Conservation (phyloP, 805 yeast species). For the Cyberlindnera xishuangbannaensis region DNA sequence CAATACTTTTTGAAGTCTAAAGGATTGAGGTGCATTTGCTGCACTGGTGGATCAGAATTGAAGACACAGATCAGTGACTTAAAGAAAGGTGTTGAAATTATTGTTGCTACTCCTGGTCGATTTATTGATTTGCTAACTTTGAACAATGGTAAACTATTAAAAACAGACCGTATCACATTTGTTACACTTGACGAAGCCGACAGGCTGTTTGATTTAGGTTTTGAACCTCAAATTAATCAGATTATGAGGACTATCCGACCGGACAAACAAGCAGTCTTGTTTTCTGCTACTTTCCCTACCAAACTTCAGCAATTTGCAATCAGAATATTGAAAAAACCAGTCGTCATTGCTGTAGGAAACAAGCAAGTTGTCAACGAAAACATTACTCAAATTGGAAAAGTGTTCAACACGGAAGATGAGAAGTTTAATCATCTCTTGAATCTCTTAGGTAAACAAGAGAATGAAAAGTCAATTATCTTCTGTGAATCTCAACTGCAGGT, state of each 20-base stretch:
- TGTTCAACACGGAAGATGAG: slow-evolving; percentile 44
- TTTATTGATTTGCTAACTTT: slow-evolving; percentile 83
- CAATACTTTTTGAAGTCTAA: slow-evolving; percentile 48
- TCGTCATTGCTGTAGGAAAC: slow-evolving; percentile 76
- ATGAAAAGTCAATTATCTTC: slow-evolving; percentile 64
- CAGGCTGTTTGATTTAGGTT: slow-evolving; percentile 93
- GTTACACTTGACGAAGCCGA: slow-evolving; percentile 96
- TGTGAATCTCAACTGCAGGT: slow-evolving; percentile 86
- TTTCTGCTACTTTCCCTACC: slow-evolving; percentile 90
- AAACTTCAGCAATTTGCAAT: slow-evolving; percentile 73
- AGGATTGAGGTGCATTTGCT: slow-evolving; percentile 57
- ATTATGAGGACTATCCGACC: slow-evolving; percentile 73
- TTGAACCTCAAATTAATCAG: slow-evolving; percentile 90
- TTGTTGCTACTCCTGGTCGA: slow-evolving; percentile 95
- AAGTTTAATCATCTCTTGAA: slow-evolving; percentile 54
- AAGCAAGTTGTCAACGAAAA: slow-evolving; percentile 77
- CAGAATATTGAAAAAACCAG: slow-evolving; percentile 54
- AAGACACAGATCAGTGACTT: slow-evolving; percentile 76
- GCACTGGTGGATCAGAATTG: slow-evolving; percentile 87
- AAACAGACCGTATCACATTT: slow-evolving; percentile 64
- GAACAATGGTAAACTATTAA: slow-evolving; percentile 67
- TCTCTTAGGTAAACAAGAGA: slow-evolving; percentile 41
- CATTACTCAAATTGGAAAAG: slow-evolving; percentile 64
- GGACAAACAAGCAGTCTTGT: slow-evolving; percentile 82
- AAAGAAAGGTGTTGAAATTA: slow-evolving; percentile 70